Evolutionary conservation across 345 rosid species (phyloP).

Genomic region (Brassica napus): Da-Ae NC_063441.1:269001-269500

Average conservation of each 20-base stretch:
- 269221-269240: background rate
- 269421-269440: no score
- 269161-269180: background rate
- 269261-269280: no score
- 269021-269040: slow-evolving; percentile 47
- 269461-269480: no score
- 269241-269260: background rate
- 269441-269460: no score
- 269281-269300: no score
- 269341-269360: no score
- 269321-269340: no score
- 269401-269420: no score
- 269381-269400: no score
- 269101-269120: background rate
- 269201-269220: background rate
- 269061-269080: background rate
- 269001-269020: slow-evolving; percentile 37
- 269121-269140: background rate
- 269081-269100: background rate
- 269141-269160: background rate
- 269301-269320: no score
- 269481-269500: no score
- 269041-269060: slow-evolving; percentile 29
- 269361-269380: no score
- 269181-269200: background rate